Conservation (phyloP, 768 basidiomycete species). For the Roridomyces roridus region DNA sequence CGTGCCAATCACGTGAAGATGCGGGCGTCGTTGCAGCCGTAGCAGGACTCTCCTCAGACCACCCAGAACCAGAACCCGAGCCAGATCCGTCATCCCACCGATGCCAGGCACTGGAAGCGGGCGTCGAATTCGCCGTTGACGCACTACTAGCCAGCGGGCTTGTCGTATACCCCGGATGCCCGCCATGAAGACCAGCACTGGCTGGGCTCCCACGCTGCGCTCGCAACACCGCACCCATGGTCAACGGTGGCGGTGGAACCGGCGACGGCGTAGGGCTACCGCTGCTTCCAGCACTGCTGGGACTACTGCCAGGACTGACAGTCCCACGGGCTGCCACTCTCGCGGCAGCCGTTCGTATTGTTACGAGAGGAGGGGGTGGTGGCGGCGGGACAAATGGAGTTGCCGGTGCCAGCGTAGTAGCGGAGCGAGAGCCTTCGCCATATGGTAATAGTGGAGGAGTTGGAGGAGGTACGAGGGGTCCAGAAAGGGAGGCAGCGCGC, state of each 20-base stretch:
- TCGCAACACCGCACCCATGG: slow-evolving; percentile 16
- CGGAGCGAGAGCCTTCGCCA: background rate
- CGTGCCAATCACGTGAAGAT: background rate
- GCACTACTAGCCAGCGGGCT: no score
- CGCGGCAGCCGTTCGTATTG: background rate
- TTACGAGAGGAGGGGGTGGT: slow-evolving; percentile 18
- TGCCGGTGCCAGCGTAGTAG: background rate
- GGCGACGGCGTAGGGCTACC: slow-evolving; percentile 6
- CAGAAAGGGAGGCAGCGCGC: slow-evolving; percentile 1
- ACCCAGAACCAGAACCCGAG: slow-evolving; percentile 1
- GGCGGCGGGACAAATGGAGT: slow-evolving; percentile 8
- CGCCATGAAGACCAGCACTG: background rate
- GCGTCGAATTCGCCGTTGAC: no score
- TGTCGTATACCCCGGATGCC: background rate
- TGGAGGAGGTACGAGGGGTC: background rate
- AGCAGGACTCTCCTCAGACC: slow-evolving; percentile 13
- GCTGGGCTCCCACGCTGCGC: background rate
- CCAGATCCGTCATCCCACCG: background rate
- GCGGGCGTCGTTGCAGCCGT: slow-evolving; percentile 21
- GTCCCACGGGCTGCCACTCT: background rate
- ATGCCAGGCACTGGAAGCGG: background rate
- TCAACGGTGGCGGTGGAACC: slow-evolving; percentile 21
- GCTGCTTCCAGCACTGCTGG: background rate
- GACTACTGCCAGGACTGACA: background rate
- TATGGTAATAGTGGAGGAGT: background rate